Percentiles rank a stretch among this genome's conserved stretches.
These are phyloP conservation scores for Pyracantha coccinea DNA, from an alignment of 331 rosid species.

Conservation along the genomic window DNA sequence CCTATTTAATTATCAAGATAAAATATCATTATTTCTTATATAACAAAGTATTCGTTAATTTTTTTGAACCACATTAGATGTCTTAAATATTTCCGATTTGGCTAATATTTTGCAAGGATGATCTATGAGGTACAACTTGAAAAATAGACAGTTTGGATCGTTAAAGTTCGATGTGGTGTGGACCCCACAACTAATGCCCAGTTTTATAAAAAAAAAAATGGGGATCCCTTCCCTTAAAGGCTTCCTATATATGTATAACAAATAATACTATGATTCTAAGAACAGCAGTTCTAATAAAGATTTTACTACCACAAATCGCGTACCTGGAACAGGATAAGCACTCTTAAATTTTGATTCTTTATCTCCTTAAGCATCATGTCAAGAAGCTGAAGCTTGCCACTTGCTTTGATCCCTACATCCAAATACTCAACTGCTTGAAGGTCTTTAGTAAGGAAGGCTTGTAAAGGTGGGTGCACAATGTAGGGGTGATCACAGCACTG, in stretches of 20 bases:
- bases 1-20: no score
- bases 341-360: slow-evolving; percentile 47
- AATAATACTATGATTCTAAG: not conserved
- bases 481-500: slow-evolving; percentile 95
- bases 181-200: no score
- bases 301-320: not conserved
- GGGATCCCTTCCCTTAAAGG: no score
- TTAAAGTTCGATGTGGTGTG: no score
- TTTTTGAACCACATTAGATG: no score
- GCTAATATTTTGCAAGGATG: no score
- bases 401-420: slow-evolving; percentile 61
- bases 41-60: no score
- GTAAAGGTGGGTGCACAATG: slow-evolving; percentile 32
- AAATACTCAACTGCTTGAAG: slow-evolving; percentile 33
- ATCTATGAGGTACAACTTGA: no score
- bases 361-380: slow-evolving; percentile 75
- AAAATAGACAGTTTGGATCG: no score
- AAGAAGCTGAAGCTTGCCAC: slow-evolving; percentile 89
- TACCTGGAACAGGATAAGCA: slow-evolving; percentile 78
- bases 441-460: slow-evolving; percentile 32
- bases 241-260: not conserved
- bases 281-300: not conserved
- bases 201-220: no score
- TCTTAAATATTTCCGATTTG: no score
- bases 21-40: no score